A percentile compares a stretch with the other conserved stretches of the same genome.
These are phyloP conservation scores for Mortierella sp. DNA, from an alignment of 371 early-diverging fungal species.

Conservation along the genomic window DNA sequence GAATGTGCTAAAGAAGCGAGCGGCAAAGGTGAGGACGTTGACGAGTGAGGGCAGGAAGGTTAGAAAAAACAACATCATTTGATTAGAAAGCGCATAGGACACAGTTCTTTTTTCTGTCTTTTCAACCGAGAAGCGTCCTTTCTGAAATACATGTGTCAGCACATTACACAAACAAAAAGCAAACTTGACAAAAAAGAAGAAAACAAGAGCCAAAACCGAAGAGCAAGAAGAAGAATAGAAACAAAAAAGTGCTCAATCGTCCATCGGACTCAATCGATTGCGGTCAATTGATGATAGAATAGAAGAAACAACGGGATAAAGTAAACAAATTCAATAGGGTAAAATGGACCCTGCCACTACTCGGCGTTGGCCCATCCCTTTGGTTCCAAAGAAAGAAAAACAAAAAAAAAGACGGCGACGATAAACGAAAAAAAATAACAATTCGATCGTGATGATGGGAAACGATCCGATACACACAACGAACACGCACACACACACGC, in stretches of 20 bases:
- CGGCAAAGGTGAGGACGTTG: neutral
- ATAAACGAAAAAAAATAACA: neutral
- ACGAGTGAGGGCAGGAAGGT: neutral
- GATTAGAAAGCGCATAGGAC: neutral
- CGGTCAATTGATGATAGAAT: neutral
- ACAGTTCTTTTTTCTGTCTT: neutral
- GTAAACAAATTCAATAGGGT: neutral
- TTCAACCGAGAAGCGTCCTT: neutral
- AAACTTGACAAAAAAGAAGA: neutral
- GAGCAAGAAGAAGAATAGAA: too few species aligned
- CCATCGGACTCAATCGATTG: neutral
- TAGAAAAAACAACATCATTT: neutral
- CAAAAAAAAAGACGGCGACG: neutral
- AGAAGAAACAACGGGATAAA: neutral
- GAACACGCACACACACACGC: neutral
- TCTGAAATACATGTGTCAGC: conserved; percentile 21
- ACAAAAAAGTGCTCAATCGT: too few species aligned
- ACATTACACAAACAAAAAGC: conserved; percentile 13
- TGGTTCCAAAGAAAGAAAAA: neutral
- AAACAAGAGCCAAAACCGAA: conserved; percentile 7
- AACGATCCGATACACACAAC: neutral
- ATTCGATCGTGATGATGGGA: conserved; percentile 11
- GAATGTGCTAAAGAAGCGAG: neutral
- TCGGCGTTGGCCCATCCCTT: conserved; percentile 2
- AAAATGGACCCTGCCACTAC: conserved; percentile 8